Evolutionary conservation across 108 stramenopile genomes (phyloP).

Genomic region (Aureococcus anophagefferens): DNA sequence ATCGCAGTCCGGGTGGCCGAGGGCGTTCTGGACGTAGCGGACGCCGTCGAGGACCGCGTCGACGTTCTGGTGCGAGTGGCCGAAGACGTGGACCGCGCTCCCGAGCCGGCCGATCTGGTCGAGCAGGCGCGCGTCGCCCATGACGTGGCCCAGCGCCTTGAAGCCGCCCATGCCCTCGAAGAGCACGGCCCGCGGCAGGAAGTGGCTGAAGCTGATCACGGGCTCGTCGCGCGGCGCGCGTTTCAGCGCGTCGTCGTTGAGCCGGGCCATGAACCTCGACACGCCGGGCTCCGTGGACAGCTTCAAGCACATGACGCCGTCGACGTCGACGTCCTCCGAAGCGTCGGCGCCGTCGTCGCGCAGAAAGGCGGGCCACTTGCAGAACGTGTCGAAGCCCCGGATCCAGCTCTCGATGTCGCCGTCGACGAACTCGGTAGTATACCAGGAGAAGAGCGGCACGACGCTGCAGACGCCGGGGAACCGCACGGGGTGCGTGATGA

Average conservation of each 20-base stretch:
- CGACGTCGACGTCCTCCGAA: too few species aligned
- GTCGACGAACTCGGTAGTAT: neutral
- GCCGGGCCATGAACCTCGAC: neutral
- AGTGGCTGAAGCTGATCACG: slow-evolving; percentile 8
- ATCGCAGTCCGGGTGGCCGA: neutral
- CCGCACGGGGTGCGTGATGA: neutral
- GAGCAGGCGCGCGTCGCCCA: slow-evolving; percentile 15
- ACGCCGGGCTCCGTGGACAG: too few species aligned
- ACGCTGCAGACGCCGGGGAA: neutral
- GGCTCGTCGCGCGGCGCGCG: neutral
- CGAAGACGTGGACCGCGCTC: slow-evolving; percentile 33
- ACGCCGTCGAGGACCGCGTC: slow-evolving; percentile 15
- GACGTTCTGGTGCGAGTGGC: slow-evolving; percentile 40
- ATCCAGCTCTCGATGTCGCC: too few species aligned
- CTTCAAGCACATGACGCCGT: too few species aligned
- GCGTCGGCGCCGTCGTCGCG: neutral
- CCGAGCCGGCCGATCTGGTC: slow-evolving; percentile 22
- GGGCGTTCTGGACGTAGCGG: slow-evolving; percentile 15
- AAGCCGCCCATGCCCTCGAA: neutral
- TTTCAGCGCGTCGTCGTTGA: neutral
- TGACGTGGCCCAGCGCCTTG: neutral
- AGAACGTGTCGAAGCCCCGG: neutral
- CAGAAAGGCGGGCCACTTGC: neutral
- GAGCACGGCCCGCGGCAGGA: neutral
- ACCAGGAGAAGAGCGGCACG: neutral